Base-by-base conservation (phyloP, 768 basidiomycete genomes). In the Suillus spraguei region DNA sequence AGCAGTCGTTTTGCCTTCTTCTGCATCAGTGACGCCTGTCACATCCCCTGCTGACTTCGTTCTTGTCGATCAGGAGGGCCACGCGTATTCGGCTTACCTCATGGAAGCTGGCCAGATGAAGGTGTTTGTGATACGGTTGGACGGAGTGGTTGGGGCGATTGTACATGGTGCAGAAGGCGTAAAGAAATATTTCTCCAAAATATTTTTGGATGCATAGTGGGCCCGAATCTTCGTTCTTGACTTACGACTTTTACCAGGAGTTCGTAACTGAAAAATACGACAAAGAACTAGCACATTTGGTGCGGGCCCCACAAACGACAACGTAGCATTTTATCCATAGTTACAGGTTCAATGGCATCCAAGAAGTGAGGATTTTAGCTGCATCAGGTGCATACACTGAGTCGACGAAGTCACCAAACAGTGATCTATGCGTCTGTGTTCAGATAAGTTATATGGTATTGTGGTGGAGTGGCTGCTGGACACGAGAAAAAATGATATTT, bases 61-160 rank as follows among this genome's bases (percentile, higher is more conserved):
- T 14, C 59, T 82, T 10, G 74, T 76, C 33, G 79, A 80, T 63
- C 61, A 63, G 16, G 65, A 66, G 1, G 77, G 77, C 10, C 71
- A 78, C 60, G 80, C 81, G 0, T 73, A 77, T 64, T 66, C 66
- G 2, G 71, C 74, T 1, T 82, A 82, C 68, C 69, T 69, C 54
- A 68, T 74, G 20, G 64, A 62, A 28, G 70, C 73, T 20, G 71
- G 70, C 7, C 76, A 75, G 50, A 66, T 67, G 7, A 65, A 77
- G n/a, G 72, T 74, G 4, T 70, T 80, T 33, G 62, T 65, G 10
- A 50, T 83, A n/a, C 83, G 49, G 28, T 28, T 28, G 28, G 50
- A 52, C 17, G 50, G 50, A 20, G 50, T 52, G 17, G 2, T 52
- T 6, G 83, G 82, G 20, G 71, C 69, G 4, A 66, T 76, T 3